A percentile compares a stretch with the other conserved stretches of the same genome.
These are phyloP conservation scores for Erythrobasidium hasegawianum DNA, from an alignment of 1,284 basidiomycete species.

Conservation along the genomic window DNA sequence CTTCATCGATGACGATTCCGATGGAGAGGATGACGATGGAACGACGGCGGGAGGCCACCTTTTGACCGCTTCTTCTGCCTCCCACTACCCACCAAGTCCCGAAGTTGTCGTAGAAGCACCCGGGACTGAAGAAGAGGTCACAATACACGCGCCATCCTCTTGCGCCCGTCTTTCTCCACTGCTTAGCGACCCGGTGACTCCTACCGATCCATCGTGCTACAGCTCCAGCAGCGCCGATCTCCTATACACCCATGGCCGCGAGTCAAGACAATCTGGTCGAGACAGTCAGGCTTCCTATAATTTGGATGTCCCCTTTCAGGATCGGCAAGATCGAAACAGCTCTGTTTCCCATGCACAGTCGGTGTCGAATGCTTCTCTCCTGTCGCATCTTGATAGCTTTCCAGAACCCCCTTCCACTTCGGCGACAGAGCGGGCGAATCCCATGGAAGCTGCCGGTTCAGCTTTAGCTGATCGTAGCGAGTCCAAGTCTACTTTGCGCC, in stretches of 20 bases:
- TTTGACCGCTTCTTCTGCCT: neutral
- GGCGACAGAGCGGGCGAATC: neutral
- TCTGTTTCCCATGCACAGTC: slow-evolving; percentile 21
- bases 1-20: slow-evolving; percentile 31
- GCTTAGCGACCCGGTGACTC: neutral
- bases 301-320: slow-evolving; percentile 8
- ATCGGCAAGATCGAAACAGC: slow-evolving; percentile 18
- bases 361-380: slow-evolving; percentile 17
- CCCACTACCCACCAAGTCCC: neutral
- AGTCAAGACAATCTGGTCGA: neutral
- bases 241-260: neutral
- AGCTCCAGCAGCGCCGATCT: slow-evolving; percentile 20
- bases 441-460: neutral
- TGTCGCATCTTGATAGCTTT: slow-evolving; percentile 22
- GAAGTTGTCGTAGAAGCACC: neutral
- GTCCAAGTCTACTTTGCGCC: neutral
- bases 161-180: neutral
- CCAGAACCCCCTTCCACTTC: slow-evolving; percentile 26
- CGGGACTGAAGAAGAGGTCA: neutral
- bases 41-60: neutral
- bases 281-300: slow-evolving; percentile 8
- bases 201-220: slow-evolving; percentile 9
- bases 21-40: neutral
- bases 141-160: neutral
- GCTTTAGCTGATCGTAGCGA: neutral